phyloP scores from a whole-genome alignment of 1,139 yeast genomes.

The Taiozyma onychis region DNA sequence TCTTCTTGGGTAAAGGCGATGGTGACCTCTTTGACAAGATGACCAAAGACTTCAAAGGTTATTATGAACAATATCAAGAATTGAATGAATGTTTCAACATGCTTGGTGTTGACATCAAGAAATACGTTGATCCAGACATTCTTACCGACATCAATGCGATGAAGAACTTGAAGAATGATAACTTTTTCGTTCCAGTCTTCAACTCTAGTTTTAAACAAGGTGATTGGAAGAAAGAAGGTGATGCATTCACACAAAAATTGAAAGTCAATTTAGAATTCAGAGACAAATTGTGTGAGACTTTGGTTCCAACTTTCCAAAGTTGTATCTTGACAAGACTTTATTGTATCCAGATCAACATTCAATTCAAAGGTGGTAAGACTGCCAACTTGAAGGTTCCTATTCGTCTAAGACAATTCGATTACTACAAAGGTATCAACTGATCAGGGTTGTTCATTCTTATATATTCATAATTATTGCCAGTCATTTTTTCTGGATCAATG shows the following conservation, averaged over 20 bases:
- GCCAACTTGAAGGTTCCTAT: slow-evolving; percentile 31
- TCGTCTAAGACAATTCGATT: slow-evolving; percentile 26
- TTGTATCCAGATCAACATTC: slow-evolving; percentile 30
- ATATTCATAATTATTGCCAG: too few relatives aligned
- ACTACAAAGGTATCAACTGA: background rate
- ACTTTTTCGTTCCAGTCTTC: slow-evolving; percentile 7
- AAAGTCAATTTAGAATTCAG: slow-evolving; percentile 25
- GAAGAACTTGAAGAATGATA: slow-evolving; percentile 15
- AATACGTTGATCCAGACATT: slow-evolving; percentile 10
- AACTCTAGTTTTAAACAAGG: slow-evolving; percentile 5
- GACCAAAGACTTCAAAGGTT: slow-evolving; percentile 11
- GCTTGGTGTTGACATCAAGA: slow-evolving; percentile 4
- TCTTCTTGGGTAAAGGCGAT: slow-evolving; percentile 9
- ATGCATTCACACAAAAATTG: slow-evolving; percentile 8
- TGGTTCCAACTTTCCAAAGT: slow-evolving; percentile 54
- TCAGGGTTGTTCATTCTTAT: background rate
- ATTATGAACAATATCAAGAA: slow-evolving; percentile 2
- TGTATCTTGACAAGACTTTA: slow-evolving; percentile 50
- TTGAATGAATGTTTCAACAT: slow-evolving; percentile 7
- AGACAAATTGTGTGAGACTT: slow-evolving; percentile 31
- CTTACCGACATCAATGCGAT: slow-evolving; percentile 18
- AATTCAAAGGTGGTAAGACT: slow-evolving; percentile 26
- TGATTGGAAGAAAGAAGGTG: slow-evolving; percentile 6
- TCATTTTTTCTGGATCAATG: too few relatives aligned
- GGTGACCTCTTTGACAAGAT: slow-evolving; percentile 6